Base-by-base conservation (phyloP, 352 stramenopile species). In the Globisporangium cystogenes region DNA sequence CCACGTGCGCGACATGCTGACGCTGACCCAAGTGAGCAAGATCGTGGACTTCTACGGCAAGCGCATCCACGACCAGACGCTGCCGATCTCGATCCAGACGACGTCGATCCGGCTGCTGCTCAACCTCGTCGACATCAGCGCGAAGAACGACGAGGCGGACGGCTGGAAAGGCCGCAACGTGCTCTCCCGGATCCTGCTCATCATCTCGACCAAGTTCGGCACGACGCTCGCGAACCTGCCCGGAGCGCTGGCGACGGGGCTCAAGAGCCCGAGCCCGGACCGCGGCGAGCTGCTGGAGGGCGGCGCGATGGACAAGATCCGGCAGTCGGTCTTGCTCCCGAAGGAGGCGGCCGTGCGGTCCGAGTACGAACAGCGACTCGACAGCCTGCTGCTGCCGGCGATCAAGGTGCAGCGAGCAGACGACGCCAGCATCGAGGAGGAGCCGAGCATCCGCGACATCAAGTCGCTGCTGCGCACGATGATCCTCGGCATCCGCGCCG, bases 41-140 rank as follows among this genome's bases (percentile, higher is more conserved):
- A 97, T 99, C 20, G 90, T 99, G 36, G 83, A 94, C 55, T 96
- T 96, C 56, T 97, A 96, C 55, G 85, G 83, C 53, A 92, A 95
- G 57, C 81, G 93, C n/a, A 96, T 97, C 50, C 87, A 96, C 51
- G 90, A 97, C 39, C 74, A 90, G 56, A 94, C 86, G 54, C 70
- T 98, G 7, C 95, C 96, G 4, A 89, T 99, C 37, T 95, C 81
- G 6, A 98, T 99, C 43, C 96, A 99, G 67, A 97, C 90, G 20
- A 98, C 93, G 15, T 96, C 91, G 8, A 98, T 98, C 33, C 85
- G 95, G 4, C 70, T 99, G 18, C 64, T 99, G 52, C 68, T 99
- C 6, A 98, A 98, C 66, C 70, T 99, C 1, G 91, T 99, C 14
- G 97, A 99, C 69, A 92, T 97, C 31, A 97, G 97, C 45, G 98